Base-by-base conservation (phyloP, 2,329 filamentous ascomycete genomes). In the Macrophomina pseudophaseolina region DNA sequence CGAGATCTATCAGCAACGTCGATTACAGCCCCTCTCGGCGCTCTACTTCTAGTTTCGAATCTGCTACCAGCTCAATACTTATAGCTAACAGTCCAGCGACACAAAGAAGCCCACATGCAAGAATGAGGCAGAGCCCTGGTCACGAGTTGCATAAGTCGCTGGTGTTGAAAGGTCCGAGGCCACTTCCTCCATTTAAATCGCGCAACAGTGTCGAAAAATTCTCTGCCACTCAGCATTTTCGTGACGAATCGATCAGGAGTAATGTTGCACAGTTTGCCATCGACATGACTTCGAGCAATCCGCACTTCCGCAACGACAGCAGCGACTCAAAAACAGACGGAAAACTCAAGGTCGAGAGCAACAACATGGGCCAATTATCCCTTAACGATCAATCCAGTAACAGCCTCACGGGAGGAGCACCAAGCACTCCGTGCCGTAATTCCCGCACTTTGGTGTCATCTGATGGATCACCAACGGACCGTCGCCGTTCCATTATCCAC, bases 1-100 rank as follows among this genome's bases (percentile, higher is more conserved):
- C 64, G 11, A 67, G 67, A n/a, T 68, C 70, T 38, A 68, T 69
- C n/a, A 73, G 72, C 66, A 66, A 73, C 28, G 68, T 76, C 7
- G 72, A 70, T 12, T 72, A 72, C 14, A 74, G 71, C 38, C 72
- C 80, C 2, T 80, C 80, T 0, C 74, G 75, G 42, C 69, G 74
- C 18, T 82, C 80, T 0, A 73, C 75, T 5, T 80, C 77, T 0
- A 81, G 79, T 66, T 73, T 74, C 40, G 77, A 78, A 32, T 82
- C 81, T 1, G 74, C 75, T 1, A 72, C 76, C 14, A 82, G 79
- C 67, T 80, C 79, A 0, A 79, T 82, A 9, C 72, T 82, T 8
- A 73, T 77, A 3, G 77, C 69, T 38, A 67, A 72, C 3, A 81
- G 79, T 65, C 78, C 80, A 1, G 71, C 78, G 9, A 62, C 78